A percentile compares a stretch with the other conserved stretches of the same genome.
Evolutionary conservation across 768 basidiomycete species (phyloP).

Genomic region (Dentipellis fragilis): DNA sequence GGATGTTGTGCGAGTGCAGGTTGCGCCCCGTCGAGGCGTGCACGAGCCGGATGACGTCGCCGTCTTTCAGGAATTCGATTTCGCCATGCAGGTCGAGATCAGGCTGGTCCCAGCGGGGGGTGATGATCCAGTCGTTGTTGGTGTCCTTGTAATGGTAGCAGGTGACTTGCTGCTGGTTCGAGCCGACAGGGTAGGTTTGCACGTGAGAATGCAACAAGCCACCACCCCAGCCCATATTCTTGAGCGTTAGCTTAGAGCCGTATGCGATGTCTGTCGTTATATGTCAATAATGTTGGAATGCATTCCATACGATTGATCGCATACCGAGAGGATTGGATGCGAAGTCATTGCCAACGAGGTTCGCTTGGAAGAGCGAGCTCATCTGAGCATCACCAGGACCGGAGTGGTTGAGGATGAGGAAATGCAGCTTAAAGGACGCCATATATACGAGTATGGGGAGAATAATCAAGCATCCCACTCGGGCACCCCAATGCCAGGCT

Average conservation of each 20-base stretch:
- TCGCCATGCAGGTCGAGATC: conserved; percentile 55
- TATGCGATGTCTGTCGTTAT: conserved; percentile 61
- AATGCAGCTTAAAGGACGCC: conserved; percentile 92
- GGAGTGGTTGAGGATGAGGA: conserved; percentile 85
- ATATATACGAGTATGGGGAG: conserved; percentile 91
- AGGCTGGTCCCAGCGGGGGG: conserved; percentile 74
- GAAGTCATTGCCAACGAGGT: conserved; percentile 91
- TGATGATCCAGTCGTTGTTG: conserved; percentile 86
- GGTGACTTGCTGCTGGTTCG: conserved; percentile 90
- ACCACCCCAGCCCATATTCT: conserved; percentile 97
- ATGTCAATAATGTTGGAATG: not conserved
- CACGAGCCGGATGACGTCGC: conserved; percentile 70
- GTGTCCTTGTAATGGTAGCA: conserved; percentile 99
- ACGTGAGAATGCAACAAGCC: conserved; percentile 94
- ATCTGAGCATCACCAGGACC: conserved; percentile 98
- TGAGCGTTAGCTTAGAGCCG: conserved; percentile 86
- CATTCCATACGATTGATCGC: conserved; percentile 12
- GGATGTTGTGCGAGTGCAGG: conserved; percentile 82
- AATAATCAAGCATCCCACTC: conserved; percentile 76
- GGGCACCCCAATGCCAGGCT: conserved; percentile 82
- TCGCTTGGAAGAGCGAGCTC: conserved; percentile 97
- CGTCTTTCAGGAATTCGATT: conserved; percentile 63
- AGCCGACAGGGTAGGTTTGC: conserved; percentile 90
- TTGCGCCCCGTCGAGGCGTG: conserved; percentile 82
- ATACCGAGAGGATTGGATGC: conserved; percentile 77